Conservation (phyloP, 192 early-diverging fungal genomes). For the Podila verticillata region DNA sequence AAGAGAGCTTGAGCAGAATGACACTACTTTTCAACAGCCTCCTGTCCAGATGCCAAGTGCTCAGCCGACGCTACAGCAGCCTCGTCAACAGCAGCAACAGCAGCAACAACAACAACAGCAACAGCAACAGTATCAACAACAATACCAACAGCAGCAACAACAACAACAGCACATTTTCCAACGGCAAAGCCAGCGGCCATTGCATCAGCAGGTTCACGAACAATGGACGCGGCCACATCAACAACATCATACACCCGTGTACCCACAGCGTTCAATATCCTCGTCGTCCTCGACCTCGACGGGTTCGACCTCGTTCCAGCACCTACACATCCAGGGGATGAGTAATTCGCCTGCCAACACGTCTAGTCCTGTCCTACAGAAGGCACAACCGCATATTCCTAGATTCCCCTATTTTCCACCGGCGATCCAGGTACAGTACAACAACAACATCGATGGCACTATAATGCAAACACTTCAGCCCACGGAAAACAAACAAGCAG, state of each 20-base stretch:
- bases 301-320: background rate
- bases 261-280: background rate
- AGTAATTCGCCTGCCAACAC: background rate
- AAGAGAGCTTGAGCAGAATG: background rate
- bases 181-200: background rate
- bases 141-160: background rate
- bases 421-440: constrained; percentile 32
- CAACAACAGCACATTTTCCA: background rate
- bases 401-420: constrained; percentile 49
- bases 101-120: background rate
- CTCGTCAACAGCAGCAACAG: background rate
- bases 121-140: background rate
- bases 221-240: background rate
- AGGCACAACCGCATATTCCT: constrained; percentile 13
- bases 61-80: background rate
- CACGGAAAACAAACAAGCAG: background rate
- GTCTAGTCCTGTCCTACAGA: background rate
- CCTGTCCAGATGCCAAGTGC: background rate
- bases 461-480: background rate
- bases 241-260: background rate
- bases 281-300: background rate
- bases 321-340: background rate
- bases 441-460: too few relatives aligned
- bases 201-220: constrained; percentile 1
- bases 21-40: background rate